Conservation (phyloP, 1,139 yeast genomes). For the Saccharomyces hybrid region DNA sequence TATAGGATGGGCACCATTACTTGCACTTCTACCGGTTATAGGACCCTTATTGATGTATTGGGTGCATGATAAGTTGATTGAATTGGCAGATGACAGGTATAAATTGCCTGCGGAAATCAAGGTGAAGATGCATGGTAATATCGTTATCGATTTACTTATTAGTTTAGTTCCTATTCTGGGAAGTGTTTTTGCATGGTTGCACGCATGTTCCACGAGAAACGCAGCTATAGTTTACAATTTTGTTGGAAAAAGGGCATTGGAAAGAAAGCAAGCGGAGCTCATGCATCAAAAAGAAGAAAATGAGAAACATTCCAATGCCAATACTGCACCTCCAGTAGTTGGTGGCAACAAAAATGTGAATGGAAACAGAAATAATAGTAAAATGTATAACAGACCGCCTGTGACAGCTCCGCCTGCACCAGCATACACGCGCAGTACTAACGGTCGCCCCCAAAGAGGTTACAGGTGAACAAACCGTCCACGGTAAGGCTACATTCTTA, state of each 20-base stretch:
- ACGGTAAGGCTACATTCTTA: neutral
- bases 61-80: constrained; percentile 60
- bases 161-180: constrained; percentile 79
- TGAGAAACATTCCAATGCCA: constrained; percentile 1
- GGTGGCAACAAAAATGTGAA: neutral
- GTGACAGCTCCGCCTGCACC: neutral
- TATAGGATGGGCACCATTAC: constrained; percentile 65
- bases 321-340: neutral
- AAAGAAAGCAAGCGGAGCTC: constrained; percentile 19
- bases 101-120: constrained; percentile 52
- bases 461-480: neutral
- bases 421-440: neutral
- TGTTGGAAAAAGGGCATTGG: constrained; percentile 36
- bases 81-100: constrained; percentile 48
- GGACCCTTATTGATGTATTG: constrained; percentile 80
- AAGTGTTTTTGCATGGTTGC: constrained; percentile 65
- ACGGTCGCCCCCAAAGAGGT: neutral
- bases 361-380: neutral
- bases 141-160: constrained; percentile 61
- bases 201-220: constrained; percentile 83
- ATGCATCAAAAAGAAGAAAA: neutral
- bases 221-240: constrained; percentile 64
- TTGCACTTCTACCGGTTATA: constrained; percentile 62
- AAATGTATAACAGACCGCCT: neutral
- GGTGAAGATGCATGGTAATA: constrained; percentile 68